Evolutionary conservation across 352 stramenopile genomes (phyloP).

Genomic region (Globisporangium nagaii): DNA sequence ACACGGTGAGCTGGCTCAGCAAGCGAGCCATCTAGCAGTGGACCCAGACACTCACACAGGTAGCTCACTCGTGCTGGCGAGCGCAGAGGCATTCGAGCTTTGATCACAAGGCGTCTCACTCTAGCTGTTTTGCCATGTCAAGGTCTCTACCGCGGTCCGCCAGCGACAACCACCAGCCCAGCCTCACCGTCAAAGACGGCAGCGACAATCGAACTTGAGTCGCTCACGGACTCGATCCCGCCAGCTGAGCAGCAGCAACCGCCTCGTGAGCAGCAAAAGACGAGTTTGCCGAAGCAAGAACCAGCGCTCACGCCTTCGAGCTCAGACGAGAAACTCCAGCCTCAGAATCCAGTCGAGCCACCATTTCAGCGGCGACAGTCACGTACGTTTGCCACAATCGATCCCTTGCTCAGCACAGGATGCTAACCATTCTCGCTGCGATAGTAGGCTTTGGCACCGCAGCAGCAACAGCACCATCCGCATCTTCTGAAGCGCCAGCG

Average conservation of each 20-base stretch:
- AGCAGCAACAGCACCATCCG: not conserved
- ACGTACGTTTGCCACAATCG: too few relatives aligned
- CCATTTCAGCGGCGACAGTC: not conserved
- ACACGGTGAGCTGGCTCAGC: slow-evolving; percentile 17
- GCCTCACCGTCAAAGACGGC: not conserved
- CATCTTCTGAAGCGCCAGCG: not conserved
- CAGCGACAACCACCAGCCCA: not conserved
- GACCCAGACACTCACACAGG: slow-evolving; percentile 33
- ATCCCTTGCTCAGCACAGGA: too few relatives aligned
- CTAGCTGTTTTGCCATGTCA: not conserved
- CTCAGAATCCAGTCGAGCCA: not conserved
- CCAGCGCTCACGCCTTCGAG: not conserved
- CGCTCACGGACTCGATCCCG: not conserved
- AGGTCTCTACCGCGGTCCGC: slow-evolving; percentile 1
- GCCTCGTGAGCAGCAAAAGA: not conserved
- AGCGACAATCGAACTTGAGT: not conserved
- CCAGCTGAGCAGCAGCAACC: not conserved
- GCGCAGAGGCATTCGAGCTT: not conserved
- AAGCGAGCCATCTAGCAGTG: slow-evolving; percentile 21
- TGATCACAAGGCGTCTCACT: not conserved
- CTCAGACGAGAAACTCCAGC: not conserved
- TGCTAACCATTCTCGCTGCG: too few relatives aligned
- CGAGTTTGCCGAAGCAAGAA: not conserved
- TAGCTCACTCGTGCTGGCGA: not conserved
- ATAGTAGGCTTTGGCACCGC: not conserved